Conservation (phyloP, 495 filamentous ascomycete species). For the Penicillium taxi region DNA sequence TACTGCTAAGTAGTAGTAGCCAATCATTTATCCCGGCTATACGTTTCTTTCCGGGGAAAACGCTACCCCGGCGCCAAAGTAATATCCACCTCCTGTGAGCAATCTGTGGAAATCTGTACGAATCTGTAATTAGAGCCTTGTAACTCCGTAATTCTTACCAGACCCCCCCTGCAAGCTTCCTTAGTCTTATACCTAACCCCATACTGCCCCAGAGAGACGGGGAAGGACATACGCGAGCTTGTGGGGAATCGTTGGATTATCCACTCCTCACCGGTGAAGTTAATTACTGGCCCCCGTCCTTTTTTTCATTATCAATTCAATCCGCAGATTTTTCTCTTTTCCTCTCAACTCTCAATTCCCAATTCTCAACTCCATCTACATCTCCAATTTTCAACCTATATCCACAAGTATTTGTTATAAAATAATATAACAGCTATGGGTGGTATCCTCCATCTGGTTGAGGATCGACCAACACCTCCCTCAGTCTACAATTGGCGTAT, state of each 20-base stretch:
- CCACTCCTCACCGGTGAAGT: conserved; percentile 15
- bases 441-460: conserved; percentile 1
- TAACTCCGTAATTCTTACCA: too few relatives aligned
- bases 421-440: conserved; percentile 42
- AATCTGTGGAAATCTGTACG: too few relatives aligned
- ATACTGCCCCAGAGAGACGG: conserved; percentile 27
- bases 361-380: conserved; percentile 3
- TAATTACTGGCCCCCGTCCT: conserved; percentile 20
- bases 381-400: conserved; percentile 5
- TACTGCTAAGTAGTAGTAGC: conserved; percentile 13
- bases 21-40: conserved; percentile 18
- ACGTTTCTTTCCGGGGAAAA: conserved; percentile 29
- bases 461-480: conserved; percentile 21
- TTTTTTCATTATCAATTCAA: conserved; percentile 1
- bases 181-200: conserved; percentile 20
- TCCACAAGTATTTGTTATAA: too few relatives aligned
- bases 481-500: conserved; percentile 64
- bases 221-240: conserved; percentile 22
- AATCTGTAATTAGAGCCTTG: too few relatives aligned
- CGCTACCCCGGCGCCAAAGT: conserved; percentile 26
- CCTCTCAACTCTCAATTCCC: conserved; percentile 4
- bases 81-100: conserved; percentile 16
- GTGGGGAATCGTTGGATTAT: conserved; percentile 19
- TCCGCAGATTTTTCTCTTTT: conserved; percentile 1
- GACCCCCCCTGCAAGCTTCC: conserved; percentile 7